Conservation (phyloP, 805 yeast genomes). For the Candida montana region DNA sequence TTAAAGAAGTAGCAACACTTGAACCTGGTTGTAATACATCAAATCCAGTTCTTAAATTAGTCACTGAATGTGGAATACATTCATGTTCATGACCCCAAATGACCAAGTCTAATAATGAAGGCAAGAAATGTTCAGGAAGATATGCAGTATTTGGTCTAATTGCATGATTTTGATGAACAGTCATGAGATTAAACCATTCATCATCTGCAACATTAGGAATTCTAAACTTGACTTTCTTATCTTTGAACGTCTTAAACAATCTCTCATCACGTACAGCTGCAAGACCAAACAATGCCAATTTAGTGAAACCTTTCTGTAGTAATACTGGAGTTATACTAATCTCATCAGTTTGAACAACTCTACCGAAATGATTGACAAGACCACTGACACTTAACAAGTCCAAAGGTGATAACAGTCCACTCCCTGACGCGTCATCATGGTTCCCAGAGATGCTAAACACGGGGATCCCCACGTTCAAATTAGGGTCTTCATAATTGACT, state of each 20-base stretch:
- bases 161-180: constrained; percentile 88
- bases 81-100: constrained; percentile 99
- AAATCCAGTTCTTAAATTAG: constrained; percentile 53
- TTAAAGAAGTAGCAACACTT: constrained; percentile 84
- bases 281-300: constrained; percentile 82
- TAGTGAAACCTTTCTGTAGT: constrained; percentile 76
- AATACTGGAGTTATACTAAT: constrained; percentile 72
- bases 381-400: constrained; percentile 82
- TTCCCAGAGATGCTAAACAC: constrained; percentile 92
- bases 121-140: constrained; percentile 80
- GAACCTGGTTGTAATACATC: constrained; percentile 90
- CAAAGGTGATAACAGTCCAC: constrained; percentile 73
- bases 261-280: constrained; percentile 89
- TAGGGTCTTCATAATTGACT: constrained; percentile 87
- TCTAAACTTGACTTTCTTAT: constrained; percentile 72
- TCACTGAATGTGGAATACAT: constrained; percentile 66
- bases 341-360: constrained; percentile 67
- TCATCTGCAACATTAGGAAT: constrained; percentile 55
- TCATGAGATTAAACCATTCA: constrained; percentile 79
- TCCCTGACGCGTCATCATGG: constrained; percentile 95
- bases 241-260: constrained; percentile 72
- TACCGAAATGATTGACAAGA: constrained; percentile 83
- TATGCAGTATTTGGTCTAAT: constrained; percentile 76
- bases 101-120: constrained; percentile 74
- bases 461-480: constrained; percentile 83